Conservation (phyloP, 345 rosid species). For the Melaleuca alternifolia region DNA sequence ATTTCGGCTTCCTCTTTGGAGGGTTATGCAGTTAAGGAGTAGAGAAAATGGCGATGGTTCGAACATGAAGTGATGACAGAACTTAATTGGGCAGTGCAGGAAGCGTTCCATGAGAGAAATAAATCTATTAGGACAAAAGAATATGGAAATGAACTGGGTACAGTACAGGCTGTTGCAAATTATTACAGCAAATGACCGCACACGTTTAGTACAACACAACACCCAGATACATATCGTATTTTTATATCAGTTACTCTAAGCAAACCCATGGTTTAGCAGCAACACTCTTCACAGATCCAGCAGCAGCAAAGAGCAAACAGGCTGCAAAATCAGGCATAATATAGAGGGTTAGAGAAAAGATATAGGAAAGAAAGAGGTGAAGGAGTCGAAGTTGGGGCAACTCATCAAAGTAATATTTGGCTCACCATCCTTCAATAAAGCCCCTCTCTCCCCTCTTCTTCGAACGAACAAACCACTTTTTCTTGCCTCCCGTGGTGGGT, state of each 20-base stretch:
- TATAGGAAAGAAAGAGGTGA: not conserved
- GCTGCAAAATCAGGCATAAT: slow-evolving; percentile 16
- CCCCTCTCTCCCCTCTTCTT: slow-evolving; percentile 50
- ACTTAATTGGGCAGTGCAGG: not conserved
- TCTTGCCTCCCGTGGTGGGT: not conserved
- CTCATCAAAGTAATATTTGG: not conserved
- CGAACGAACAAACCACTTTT: slow-evolving; percentile 14
- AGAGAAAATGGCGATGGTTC: not conserved
- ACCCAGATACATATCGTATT: not conserved
- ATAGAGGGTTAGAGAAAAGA: not conserved
- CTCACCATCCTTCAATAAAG: slow-evolving; percentile 59
- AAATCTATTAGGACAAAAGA: not conserved
- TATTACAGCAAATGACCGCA: not conserved
- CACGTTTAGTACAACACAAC: not conserved
- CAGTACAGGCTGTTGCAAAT: not conserved
- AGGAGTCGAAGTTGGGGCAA: not conserved
- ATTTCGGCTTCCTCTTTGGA: not conserved
- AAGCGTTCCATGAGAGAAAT: not conserved
- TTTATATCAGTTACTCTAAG: not conserved
- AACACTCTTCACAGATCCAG: slow-evolving; percentile 46
- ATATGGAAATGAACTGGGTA: not conserved
- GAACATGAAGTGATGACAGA: not conserved
- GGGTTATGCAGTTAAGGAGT: not conserved
- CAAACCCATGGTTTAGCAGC: slow-evolving; percentile 19
- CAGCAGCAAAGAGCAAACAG: slow-evolving; percentile 62